Base-by-base conservation (phyloP, 192 early-diverging fungal genomes). In the Backusella macrospora region DNA sequence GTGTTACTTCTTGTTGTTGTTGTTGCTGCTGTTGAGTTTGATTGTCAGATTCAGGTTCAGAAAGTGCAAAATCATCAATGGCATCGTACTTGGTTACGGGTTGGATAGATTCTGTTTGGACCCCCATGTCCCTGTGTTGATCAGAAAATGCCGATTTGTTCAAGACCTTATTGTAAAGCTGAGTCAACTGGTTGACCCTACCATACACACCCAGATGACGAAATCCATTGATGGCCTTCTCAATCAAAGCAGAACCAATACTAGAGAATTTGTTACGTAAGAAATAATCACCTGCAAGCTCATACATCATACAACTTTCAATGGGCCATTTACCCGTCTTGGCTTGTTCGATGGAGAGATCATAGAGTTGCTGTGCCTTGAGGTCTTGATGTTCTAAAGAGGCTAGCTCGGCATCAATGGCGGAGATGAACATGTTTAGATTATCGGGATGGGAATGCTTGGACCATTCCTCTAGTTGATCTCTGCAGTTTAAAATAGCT, bases 241-340 rank as follows among this genome's bases (percentile, higher is more conserved):
- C 72, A 49, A 81, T 38, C 18, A 81, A 46, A 16, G 59, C 23
- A 14, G 15, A 44, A 5, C 47, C 75, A 26, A 81, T 62, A 13
- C 46, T 68, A 3, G n/a, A 21, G 13, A 68, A 68, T 8, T 62
- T 68, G n/a, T 52, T 62, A 37, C 80, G 66, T 15, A 74, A 21
- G 62, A 77, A 76, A 16, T 77, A 73, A 45, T 73, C 74, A 29
- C 80, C 80, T 23, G 68, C 42, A 9, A 73, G 65, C 45, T 81
- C 80, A 29, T 81, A 74, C n/a, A 77, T 47, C 34, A 74, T 29
- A 12, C 43, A 46, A 7, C 48, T 71, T 46, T 77, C 75, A n/a
- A 71, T 39, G 0, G 29, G 39, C 80, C 75, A 77, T 26, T 66
- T 34, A 13, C 74, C 80, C 3, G 37, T 38, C 45, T 70, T 71